Base-by-base conservation (phyloP, 345 rosid genomes). In the Eucalyptus tenuipes region DNA sequence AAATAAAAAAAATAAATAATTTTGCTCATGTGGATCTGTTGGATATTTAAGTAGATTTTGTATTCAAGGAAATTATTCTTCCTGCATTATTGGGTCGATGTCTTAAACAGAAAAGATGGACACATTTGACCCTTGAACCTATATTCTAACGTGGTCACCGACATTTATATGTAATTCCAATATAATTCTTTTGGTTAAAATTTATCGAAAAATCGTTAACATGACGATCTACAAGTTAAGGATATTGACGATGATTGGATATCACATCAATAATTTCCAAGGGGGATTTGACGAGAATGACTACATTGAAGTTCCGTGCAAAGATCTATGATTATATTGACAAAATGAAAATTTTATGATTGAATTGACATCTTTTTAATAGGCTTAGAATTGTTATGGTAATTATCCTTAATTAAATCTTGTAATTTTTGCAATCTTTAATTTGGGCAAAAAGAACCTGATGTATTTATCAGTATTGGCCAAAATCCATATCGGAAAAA, bases 211-310 rank as follows among this genome's bases (percentile, higher is more conserved):
- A 18, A 71, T 33, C 2, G 3, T 12, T 33, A 4, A 71, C 4
- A 10, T 10, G 13, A 6, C 2, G 2, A 71, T 18, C 1, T 33
- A 18, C 4, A 17, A 71, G 13, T 71, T 5, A 0, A 9, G 7
- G 7, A 68, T 9, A 2, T 6, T 10, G 13, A 0, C 2, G 0
- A 33, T 33, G 2, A 16, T 2, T 6, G 0, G 1, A 61, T 13
- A 12, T 29, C 17, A 29, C 8, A 61, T 61, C 2, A 12, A 0
- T 29, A 59, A 59, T 59, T 59, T 27, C 2, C 16, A 4, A 27
- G 0, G 1, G 2, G 12, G n/a, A 27, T 22, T 59, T 27, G 2
- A 4, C 3, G 12, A 27, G 4, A 55, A 55, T 55, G 13, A 25
- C 3, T 10, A 24, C 0, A 27, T 68, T 31, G 4, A 5, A 71